phyloP scores from a whole-genome alignment of 2,329 filamentous ascomycete species.

The Aspergillus brunneoviolaceus region DNA sequence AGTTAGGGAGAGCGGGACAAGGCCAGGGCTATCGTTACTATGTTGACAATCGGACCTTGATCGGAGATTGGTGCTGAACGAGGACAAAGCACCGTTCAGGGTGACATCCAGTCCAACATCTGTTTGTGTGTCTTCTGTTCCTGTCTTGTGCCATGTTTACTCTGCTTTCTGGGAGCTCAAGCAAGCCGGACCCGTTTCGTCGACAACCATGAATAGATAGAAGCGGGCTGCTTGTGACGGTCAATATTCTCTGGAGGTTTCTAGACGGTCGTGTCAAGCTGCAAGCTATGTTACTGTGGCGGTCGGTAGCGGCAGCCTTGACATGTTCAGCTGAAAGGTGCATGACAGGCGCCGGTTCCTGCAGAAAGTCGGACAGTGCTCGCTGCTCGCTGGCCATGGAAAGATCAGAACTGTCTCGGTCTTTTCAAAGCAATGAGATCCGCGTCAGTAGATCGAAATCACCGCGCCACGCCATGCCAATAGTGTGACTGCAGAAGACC shows the following conservation, averaged over 20 bases:
- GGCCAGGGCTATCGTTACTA: background rate
- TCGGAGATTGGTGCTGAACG: conserved; percentile 10
- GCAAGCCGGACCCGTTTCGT: background rate
- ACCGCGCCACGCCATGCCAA: background rate
- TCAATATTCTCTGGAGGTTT: background rate
- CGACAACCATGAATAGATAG: background rate
- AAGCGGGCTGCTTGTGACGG: background rate
- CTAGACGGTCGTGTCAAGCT: background rate
- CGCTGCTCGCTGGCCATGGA: background rate
- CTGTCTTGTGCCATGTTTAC: background rate
- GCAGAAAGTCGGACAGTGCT: conserved; percentile 21
- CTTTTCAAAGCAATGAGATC: background rate
- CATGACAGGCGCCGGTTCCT: conserved; percentile 33
- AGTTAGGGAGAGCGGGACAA: background rate
- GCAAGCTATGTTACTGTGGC: conserved; percentile 2
- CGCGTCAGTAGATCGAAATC: background rate
- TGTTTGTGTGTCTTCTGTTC: background rate
- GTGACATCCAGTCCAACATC: conserved; percentile 5
- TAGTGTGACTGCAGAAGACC: conserved; percentile 3
- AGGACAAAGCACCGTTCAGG: conserved; percentile 12
- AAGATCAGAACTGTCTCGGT: conserved; percentile 19
- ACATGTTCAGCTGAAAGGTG: conserved; percentile 25
- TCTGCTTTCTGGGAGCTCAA: background rate
- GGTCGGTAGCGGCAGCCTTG: background rate
- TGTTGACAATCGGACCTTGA: background rate